Evolutionary conservation across 148 eudicot species (phyloP).

Genomic region (Pharnaceum exiguum): DNA sequence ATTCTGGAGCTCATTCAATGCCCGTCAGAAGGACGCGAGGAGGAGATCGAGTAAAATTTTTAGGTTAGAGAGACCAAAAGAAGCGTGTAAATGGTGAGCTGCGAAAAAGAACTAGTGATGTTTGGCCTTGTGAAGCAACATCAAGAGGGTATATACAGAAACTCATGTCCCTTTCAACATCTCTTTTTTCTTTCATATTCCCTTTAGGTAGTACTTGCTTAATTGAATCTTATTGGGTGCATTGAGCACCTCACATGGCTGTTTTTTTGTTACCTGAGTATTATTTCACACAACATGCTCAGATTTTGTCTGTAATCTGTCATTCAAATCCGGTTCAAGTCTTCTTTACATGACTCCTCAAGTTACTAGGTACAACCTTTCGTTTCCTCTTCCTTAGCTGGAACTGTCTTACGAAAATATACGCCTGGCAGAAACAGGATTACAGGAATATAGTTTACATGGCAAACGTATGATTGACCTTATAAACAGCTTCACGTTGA

Average conservation of each 20-base stretch:
- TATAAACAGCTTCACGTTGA: no score
- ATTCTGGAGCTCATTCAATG: conserved; percentile 73
- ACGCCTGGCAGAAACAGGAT: no score
- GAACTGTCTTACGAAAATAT: no score
- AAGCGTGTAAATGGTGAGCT: conserved; percentile 28
- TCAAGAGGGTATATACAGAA: conserved; percentile 24
- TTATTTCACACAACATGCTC: conserved; percentile 3
- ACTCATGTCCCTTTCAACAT: conserved; percentile 13
- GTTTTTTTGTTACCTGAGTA: conserved; percentile 5
- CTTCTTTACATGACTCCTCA: neutral
- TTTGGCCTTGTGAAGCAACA: conserved; percentile 27
- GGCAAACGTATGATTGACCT: no score
- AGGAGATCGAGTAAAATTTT: conserved; percentile 36
- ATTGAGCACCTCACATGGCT: conserved; percentile 8
- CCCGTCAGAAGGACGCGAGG: conserved; percentile 57
- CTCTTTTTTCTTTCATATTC: conserved; percentile 7
- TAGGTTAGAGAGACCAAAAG: conserved; percentile 19
- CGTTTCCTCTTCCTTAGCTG: neutral
- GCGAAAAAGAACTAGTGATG: conserved; percentile 29
- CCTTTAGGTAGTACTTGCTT: conserved; percentile 10
- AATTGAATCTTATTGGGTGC: conserved; percentile 16
- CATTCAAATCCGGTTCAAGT: neutral
- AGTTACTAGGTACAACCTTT: neutral
- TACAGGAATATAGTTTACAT: no score
- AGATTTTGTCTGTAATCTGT: neutral